Base-by-base conservation (phyloP, 345 rosid species). In the Salix suchowensis region DNA sequence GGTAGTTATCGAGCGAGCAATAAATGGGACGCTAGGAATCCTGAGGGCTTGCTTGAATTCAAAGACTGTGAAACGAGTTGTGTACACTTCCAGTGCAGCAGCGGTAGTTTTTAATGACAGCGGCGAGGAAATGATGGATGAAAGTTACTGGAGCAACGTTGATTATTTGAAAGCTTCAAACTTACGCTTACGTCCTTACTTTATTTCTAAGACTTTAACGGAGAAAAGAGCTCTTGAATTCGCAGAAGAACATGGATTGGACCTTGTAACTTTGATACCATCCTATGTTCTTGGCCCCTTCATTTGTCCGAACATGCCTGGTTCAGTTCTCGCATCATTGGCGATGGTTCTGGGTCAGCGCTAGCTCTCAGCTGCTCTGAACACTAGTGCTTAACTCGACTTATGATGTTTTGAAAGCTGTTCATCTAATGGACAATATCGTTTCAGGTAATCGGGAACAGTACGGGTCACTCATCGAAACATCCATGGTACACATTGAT, bases 61-160 rank as follows among this genome's bases (percentile, higher is more conserved):
- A 8, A 86, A 85, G 54, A 90, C 91, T 0, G 92, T 91, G 36
- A 88, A 85, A 77, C 77, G 90, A 18, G 85, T 90, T 4, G 86
- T 91, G 3, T 93, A 85, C 83, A 90, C 95, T 60, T 89, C 94
- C 6, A 91, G 93, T 21, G 75, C 81, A n/a, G 11, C 85, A 0
- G 64, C 88, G 0, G 77, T 83, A 24, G 0, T 0, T 30, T 34
- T 34, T 34, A 34, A 34, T 34, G 36, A 34, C 36, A 34, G 36
- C 4, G 71, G n/a, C 6, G 32, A 55, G n/a, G 75, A 77, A 1
- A 9, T 30, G 8, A 28, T 74, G 74, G 89, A 86, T 44, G 89
- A 85, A 76, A 75, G 75, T n/a, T 67, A 11, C 2, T 86, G 87
- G 89, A 88, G 79, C 5, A 76, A 88, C 39, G 64, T 69, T 4